Evolutionary conservation across 1,284 basidiomycete genomes (phyloP), one percentile per base, ranked within the genome.

Genomic region (Athelia sp.): DNA sequence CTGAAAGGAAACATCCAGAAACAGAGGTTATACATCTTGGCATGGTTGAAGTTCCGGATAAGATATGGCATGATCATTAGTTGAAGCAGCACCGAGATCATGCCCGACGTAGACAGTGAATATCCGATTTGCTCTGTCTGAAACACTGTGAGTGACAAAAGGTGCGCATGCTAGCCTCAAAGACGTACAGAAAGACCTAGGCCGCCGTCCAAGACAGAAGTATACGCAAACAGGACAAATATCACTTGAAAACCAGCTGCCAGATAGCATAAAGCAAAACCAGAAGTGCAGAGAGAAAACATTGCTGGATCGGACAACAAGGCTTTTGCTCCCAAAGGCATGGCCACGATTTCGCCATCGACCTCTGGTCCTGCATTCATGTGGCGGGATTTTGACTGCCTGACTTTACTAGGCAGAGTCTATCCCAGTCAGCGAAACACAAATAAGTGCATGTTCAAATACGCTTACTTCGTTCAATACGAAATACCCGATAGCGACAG

Each of bases 211-310:
- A 68, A 54, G 45, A 85, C 62, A 6, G 81, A 72, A n/a, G 82
- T 77, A 60, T 82, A 87, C 54, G 79, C 82, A 57, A 82, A 84
- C 32, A 87, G 68, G 18, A 84, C 82, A 58, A 86, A 87, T 2
- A 83, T 72, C 13, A 82, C 79, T 49, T 84, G 82, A 54, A 84
- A 87, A 0, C 76, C 75, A 1, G 79, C 79, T 4, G 69, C 72
- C 50, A 80, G 68, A 62, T 83, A 83, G 44, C 72, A 72, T 17
- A 86, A 64, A 1, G 73, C 71, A 52, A 74, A 77, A 2, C 80
- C 80, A 29, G 82, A 84, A 21, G 71, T 52, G 52, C 77, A 73
- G 29, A 85, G 58, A 8, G 76, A 73, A 21, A 74, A 69, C 45
- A 85, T 74, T 50, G 76, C 67, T 2, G 81, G 78, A 23, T 77